Evolutionary conservation across 495 filamentous ascomycete species (phyloP).

Genomic region (Bryoglossum gracile): DNA sequence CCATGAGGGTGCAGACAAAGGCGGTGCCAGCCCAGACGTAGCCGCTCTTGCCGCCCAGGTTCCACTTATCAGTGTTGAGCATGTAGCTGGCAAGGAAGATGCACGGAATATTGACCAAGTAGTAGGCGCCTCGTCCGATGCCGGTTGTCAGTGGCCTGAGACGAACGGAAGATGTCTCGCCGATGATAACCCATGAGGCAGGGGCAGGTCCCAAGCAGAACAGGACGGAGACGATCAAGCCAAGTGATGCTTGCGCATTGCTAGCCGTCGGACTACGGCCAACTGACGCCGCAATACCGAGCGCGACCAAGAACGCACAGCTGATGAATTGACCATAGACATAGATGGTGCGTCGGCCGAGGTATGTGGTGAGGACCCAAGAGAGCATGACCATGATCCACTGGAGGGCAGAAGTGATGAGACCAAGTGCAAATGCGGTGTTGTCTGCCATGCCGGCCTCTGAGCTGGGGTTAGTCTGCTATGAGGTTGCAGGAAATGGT

Average conservation of each 20-base stretch:
- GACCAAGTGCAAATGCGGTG: conserved; percentile 39
- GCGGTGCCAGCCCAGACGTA: conserved; percentile 52
- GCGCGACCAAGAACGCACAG: conserved; percentile 7
- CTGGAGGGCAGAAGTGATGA: conserved; percentile 24
- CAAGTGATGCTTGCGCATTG: conserved; percentile 45
- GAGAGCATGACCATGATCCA: conserved; percentile 35
- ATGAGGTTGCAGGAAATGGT: conserved; percentile 24
- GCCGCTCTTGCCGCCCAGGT: conserved; percentile 43
- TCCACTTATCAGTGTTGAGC: conserved; percentile 41
- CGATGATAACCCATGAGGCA: conserved; percentile 51
- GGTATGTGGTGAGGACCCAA: conserved; percentile 17
- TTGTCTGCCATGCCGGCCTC: conserved; percentile 45
- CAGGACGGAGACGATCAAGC: conserved; percentile 48
- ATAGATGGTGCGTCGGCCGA: conserved; percentile 22
- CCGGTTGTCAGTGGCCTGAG: conserved; percentile 48
- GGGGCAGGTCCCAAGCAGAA: conserved; percentile 47
- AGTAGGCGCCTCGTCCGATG: conserved; percentile 48
- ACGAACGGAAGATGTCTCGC: conserved; percentile 50
- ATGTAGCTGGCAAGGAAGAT: conserved; percentile 42
- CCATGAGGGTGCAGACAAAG: conserved; percentile 33
- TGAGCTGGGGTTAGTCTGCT: conserved; percentile 33
- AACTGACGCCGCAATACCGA: conserved; percentile 54
- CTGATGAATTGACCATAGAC: conserved; percentile 12
- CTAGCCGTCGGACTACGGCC: conserved; percentile 27
- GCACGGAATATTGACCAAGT: conserved; percentile 38